These are phyloP conservation scores for Boletus sp. DNA, from an alignment of 768 basidiomycete genomes.

Conservation along the genomic window DNA sequence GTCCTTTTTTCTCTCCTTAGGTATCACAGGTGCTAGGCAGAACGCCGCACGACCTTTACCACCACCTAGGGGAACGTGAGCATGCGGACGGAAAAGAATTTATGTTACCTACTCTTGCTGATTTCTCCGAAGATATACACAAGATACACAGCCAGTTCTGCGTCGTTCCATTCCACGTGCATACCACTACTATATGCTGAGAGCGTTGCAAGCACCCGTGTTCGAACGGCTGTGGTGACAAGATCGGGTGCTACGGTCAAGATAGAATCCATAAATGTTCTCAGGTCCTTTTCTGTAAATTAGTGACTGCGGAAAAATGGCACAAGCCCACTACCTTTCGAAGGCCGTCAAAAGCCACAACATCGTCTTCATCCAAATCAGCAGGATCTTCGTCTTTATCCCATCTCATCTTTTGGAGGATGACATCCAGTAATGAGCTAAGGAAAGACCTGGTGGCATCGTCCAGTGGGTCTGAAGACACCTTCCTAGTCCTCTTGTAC, in stretches of 20 bases:
- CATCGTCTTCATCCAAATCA: slow-evolving; percentile 87
- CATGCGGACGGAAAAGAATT: not conserved
- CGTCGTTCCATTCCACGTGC: slow-evolving; percentile 83
- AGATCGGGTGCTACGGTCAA: slow-evolving; percentile 82
- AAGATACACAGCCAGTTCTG: slow-evolving; percentile 89
- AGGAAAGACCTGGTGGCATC: slow-evolving; percentile 74
- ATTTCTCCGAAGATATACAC: slow-evolving; percentile 94
- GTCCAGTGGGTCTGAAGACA: slow-evolving; percentile 58
- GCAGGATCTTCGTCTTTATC: slow-evolving; percentile 72
- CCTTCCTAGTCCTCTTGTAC: slow-evolving; percentile 77
- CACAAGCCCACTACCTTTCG: slow-evolving; percentile 60
- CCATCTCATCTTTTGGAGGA: slow-evolving; percentile 90
- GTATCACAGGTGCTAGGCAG: slow-evolving; percentile 68
- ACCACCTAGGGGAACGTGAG: slow-evolving; percentile 44
- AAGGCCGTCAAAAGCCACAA: slow-evolving; percentile 75
- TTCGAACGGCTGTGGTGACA: slow-evolving; percentile 73
- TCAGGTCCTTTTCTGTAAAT: slow-evolving; percentile 61
- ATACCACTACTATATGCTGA: slow-evolving; percentile 59
- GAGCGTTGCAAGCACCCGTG: slow-evolving; percentile 71
- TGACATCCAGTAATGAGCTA: slow-evolving; percentile 67
- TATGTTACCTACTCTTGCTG: slow-evolving; percentile 64
- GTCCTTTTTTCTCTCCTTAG: slow-evolving; percentile 63
- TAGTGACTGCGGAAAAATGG: slow-evolving; percentile 7
- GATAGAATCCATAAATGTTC: slow-evolving; percentile 83
- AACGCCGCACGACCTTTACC: slow-evolving; percentile 85